phyloP scores from a whole-genome alignment of 1,139 yeast genomes.

The Hyphopichia burtonii region DNA sequence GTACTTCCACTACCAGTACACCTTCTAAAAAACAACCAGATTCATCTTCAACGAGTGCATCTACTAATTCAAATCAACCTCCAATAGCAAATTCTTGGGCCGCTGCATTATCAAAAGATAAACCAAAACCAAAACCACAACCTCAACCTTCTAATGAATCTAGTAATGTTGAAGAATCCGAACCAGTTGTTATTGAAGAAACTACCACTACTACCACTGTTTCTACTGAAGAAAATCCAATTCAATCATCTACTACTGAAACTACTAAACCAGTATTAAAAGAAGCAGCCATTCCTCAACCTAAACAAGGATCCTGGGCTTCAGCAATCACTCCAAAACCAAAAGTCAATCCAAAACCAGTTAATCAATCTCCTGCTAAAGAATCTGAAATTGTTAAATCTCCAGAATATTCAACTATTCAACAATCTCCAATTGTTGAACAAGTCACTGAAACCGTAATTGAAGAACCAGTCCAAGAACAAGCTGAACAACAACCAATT shows the following conservation, averaged over 20 bases:
- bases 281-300: slow-evolving; percentile 31
- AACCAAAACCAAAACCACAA: slow-evolving; percentile 29
- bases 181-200: slow-evolving; percentile 7
- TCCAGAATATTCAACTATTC: slow-evolving; percentile 11
- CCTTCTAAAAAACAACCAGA: slow-evolving; percentile 5
- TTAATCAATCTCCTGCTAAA: slow-evolving; percentile 6
- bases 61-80: slow-evolving; percentile 6
- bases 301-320: slow-evolving; percentile 52
- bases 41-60: slow-evolving; percentile 14
- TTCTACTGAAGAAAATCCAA: slow-evolving; percentile 5
- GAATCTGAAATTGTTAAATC: not conserved
- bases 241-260: slow-evolving; percentile 8
- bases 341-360: slow-evolving; percentile 28
- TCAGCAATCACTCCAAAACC: slow-evolving; percentile 59
- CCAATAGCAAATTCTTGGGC: slow-evolving; percentile 45
- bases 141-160: slow-evolving; percentile 6
- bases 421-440: slow-evolving; percentile 12
- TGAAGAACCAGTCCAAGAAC: slow-evolving; percentile 9
- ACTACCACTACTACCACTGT: slow-evolving; percentile 7
- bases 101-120: slow-evolving; percentile 45
- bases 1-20: not conserved
- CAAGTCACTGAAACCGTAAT: slow-evolving; percentile 12
- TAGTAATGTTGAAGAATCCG: slow-evolving; percentile 9
- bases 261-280: slow-evolving; percentile 23
- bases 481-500: slow-evolving; percentile 9